Evolutionary conservation across 257 asterid genomes (phyloP).

Genomic region (Primulina huaijiensis): DNA sequence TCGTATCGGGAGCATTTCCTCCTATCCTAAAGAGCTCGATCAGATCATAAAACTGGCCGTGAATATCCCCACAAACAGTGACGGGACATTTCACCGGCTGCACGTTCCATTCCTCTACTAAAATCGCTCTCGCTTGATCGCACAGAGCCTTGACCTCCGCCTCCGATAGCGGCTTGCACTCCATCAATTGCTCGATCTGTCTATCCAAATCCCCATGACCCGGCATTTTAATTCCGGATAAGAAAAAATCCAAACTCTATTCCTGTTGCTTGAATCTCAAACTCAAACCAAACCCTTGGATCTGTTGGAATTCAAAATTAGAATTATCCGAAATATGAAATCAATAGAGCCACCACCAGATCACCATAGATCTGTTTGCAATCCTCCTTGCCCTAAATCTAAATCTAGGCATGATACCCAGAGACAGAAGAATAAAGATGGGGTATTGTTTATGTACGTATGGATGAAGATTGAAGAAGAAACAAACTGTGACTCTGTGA

Average conservation of each 20-base stretch:
- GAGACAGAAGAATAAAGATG: too few species aligned
- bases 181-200: too few species aligned
- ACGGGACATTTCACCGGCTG: slow-evolving; percentile 97
- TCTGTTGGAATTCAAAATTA: slow-evolving; percentile 25
- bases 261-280: too few species aligned
- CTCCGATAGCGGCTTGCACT: too few species aligned
- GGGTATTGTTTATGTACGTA: too few species aligned
- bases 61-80: slow-evolving; percentile 89
- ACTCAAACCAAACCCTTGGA: slow-evolving; percentile 20
- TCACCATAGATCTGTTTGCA: slow-evolving; percentile 35
- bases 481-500: too few species aligned
- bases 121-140: slow-evolving; percentile 79
- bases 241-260: slow-evolving; percentile 1
- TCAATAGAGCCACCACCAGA: slow-evolving; percentile 21
- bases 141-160: slow-evolving; percentile 67
- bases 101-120: slow-evolving; percentile 90
- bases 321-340: background rate
- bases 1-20: slow-evolving; percentile 83
- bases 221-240: slow-evolving; percentile 49
- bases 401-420: too few species aligned
- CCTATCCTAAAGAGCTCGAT: slow-evolving; percentile 88
- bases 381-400: too few species aligned
- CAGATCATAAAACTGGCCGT: slow-evolving; percentile 87
- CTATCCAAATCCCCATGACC: slow-evolving; percentile 74
- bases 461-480: too few species aligned